phyloP scores from a whole-genome alignment of 129 eudicot genomes.

The Deinandra increscens region DNA sequence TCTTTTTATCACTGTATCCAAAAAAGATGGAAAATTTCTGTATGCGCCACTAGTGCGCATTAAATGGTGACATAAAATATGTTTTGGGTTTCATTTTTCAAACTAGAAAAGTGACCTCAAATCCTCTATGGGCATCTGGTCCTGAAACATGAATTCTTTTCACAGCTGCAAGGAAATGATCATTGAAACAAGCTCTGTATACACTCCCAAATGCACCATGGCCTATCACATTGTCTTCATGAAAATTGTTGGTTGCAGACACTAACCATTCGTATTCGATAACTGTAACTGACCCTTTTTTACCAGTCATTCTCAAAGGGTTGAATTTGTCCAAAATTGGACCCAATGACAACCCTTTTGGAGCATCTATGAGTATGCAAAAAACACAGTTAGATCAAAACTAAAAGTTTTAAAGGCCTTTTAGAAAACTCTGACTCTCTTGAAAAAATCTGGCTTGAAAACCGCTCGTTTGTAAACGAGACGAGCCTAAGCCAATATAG shows the following conservation, averaged over 20 bases:
- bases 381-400: conserved; percentile 18
- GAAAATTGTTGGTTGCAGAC: conserved; percentile 79
- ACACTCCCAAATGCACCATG: conserved; percentile 72
- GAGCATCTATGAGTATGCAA: conserved; percentile 42
- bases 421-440: no score
- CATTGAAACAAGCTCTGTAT: conserved; percentile 78
- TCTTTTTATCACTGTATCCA: no score
- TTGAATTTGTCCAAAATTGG: conserved; percentile 64
- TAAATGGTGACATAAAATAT: neutral
- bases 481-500: no score
- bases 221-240: conserved; percentile 60
- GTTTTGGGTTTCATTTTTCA: neutral
- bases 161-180: conserved; percentile 64
- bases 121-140: conserved; percentile 64
- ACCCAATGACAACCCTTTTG: conserved; percentile 61
- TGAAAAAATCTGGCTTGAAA: no score
- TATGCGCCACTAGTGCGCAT: no score
- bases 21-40: no score
- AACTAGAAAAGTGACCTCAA: conserved; percentile 50
- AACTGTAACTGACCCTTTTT: conserved; percentile 63
- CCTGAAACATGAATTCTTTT: conserved; percentile 61
- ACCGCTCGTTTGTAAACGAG: no score
- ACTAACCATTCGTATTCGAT: conserved; percentile 75
- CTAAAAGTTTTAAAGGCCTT: neutral
- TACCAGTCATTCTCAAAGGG: conserved; percentile 58